A percentile compares a stretch with the other conserved stretches of the same genome.
These are phyloP conservation scores for Meira nashicola DNA, from an alignment of 1,284 basidiomycete genomes.

Conservation along the genomic window DNA sequence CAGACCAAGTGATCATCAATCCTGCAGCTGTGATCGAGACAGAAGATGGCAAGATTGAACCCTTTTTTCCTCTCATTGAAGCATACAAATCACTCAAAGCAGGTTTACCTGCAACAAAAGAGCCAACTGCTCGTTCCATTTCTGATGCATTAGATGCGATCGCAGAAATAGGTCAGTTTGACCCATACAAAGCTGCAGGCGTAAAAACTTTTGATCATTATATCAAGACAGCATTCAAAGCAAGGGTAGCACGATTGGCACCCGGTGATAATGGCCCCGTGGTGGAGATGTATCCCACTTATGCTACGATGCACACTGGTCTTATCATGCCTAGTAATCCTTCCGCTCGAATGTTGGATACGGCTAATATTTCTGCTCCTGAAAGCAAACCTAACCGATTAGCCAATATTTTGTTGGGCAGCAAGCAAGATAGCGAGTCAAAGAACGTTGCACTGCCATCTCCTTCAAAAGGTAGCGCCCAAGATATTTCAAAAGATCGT, in stretches of 20 bases:
- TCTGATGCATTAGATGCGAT: constrained; percentile 18
- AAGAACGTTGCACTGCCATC: neutral
- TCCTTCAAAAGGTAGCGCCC: neutral
- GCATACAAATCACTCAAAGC: constrained; percentile 30
- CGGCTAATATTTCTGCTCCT: neutral
- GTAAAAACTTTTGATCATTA: constrained; percentile 31
- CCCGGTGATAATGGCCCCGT: constrained; percentile 16
- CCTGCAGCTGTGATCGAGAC: neutral
- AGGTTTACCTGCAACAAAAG: constrained; percentile 17
- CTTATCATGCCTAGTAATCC: constrained; percentile 1
- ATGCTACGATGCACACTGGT: constrained; percentile 2
- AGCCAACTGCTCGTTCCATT: constrained; percentile 22
- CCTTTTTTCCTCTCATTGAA: constrained; percentile 32
- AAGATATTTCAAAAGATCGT: neutral
- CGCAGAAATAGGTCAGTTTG: constrained; percentile 21
- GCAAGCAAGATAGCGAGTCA: neutral
- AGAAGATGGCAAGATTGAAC: constrained; percentile 17
- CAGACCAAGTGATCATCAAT: neutral
- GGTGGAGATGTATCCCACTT: constrained; percentile 5
- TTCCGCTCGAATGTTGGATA: neutral
- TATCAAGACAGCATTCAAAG: constrained; percentile 29
- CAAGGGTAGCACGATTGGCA: constrained; percentile 26
- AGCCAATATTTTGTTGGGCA: neutral
- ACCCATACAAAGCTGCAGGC: constrained; percentile 29
- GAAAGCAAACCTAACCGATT: neutral